Evolutionary conservation across 768 basidiomycete species (phyloP).

Genomic region (Termitomyces sp.): DNA sequence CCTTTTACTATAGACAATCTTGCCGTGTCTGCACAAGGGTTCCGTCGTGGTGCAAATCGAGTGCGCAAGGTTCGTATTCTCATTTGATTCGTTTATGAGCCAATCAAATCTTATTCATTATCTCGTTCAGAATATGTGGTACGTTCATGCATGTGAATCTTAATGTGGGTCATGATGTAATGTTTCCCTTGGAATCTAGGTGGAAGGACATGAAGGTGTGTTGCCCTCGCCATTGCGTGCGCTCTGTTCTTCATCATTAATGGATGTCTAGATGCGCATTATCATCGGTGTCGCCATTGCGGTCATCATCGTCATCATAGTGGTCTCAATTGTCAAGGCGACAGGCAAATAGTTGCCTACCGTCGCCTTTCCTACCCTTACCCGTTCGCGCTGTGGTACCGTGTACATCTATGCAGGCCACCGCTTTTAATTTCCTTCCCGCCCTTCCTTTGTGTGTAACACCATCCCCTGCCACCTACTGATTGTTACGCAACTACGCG

Average conservation of each 20-base stretch:
- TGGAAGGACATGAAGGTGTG: conserved; percentile 97
- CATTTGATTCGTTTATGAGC: neutral
- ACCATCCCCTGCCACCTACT: conserved; percentile 3
- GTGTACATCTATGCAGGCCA: conserved; percentile 44
- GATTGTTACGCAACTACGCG: conserved; percentile 11
- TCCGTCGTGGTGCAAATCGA: conserved; percentile 94
- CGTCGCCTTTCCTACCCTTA: conserved; percentile 13
- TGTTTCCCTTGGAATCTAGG: conserved; percentile 40
- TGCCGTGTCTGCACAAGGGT: conserved; percentile 98
- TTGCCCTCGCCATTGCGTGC: neutral
- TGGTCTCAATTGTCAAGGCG: conserved; percentile 92
- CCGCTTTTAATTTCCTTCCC: conserved; percentile 15
- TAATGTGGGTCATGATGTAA: conserved; percentile 12
- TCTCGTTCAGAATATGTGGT: conserved; percentile 81
- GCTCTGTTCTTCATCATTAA: conserved; percentile 12
- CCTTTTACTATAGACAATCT: conserved; percentile 69
- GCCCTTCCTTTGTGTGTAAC: conserved; percentile 12
- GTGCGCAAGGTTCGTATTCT: conserved; percentile 82
- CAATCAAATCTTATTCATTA: conserved; percentile 9
- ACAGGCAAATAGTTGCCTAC: conserved; percentile 45
- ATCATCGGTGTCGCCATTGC: conserved; percentile 90
- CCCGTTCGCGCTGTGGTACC: conserved; percentile 22
- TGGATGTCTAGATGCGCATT: conserved; percentile 77
- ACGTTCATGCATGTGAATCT: conserved; percentile 33
- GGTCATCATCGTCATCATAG: conserved; percentile 92